Base-by-base conservation (phyloP, 176 grass and related monocot genomes). In the Aechmea fasciata region DNA sequence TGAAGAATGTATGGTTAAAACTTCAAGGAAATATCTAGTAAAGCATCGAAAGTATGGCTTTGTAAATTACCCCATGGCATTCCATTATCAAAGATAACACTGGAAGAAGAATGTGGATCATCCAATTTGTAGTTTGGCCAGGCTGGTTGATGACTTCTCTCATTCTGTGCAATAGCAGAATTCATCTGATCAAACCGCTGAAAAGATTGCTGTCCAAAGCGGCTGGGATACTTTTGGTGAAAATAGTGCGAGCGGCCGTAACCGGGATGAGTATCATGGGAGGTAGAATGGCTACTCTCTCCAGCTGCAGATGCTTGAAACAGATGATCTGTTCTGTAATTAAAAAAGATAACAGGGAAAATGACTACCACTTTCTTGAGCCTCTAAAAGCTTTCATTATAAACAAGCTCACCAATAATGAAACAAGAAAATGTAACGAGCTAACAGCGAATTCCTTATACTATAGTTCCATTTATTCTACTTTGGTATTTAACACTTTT, bases 31-130 rank as follows among this genome's bases (percentile, higher is more conserved):
- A 50, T 11, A 87, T 23, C 11, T 19, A 72, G 2, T 23, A 69
- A 13, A 87, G 23, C 55, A 64, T 24, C 13, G 19, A 72, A 78
- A 47, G 64, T 19, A 57, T 50, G 73, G 18, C 15, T 24, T 64
- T 29, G 49, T 26, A 85, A 55, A 81, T 82, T 87, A 90, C 87
- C 87, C 87, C 95, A 89, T 53, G 81, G 77, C 80, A 88, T 81
- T 75, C 70, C 69, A 11, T 92, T 88, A 81, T 55, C 71, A 48
- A 85, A 70, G 33, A 80, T 52, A 75, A 71, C 53, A 76, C 74
- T 79, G 11, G 67, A 52, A 70, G 76, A 71, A 19, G 86, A 76
- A 57, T 87, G 73, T 73, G 77, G 75, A 78, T 92, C 86, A 72
- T 75, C 64, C 65, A 82, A 76, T 68, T 66, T 74, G 85, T 97